These are phyloP conservation scores for Fraxinus ornus DNA, from an alignment of 305 asterid genomes.

Conservation along the genomic window DNA sequence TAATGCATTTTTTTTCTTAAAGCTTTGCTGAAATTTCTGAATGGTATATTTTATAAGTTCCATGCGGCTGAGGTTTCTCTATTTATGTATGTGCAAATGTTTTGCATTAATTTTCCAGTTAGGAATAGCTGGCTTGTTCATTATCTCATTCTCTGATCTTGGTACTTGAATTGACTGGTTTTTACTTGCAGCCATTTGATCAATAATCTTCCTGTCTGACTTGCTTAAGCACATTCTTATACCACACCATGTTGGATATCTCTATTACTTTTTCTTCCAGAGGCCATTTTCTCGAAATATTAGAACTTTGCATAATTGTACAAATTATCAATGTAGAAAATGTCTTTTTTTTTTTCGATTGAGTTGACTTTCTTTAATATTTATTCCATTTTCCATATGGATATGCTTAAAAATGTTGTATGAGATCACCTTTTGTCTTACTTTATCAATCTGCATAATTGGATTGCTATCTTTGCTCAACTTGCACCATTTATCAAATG, in stretches of 20 bases:
- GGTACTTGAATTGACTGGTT: neutral
- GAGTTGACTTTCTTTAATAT: neutral
- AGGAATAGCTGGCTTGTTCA: slow-evolving; percentile 5
- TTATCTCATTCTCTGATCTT: neutral
- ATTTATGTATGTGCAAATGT: neutral
- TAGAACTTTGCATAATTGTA: neutral
- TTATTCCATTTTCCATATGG: neutral
- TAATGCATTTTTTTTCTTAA: neutral
- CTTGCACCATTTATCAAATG: slow-evolving; percentile 26
- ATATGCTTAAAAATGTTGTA: neutral
- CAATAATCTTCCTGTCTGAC: neutral
- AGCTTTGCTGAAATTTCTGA: neutral
- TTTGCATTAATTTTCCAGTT: neutral
- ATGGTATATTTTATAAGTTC: neutral
- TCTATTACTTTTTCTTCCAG: neutral
- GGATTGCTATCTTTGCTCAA: slow-evolving; percentile 11
- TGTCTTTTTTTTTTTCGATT: neutral
- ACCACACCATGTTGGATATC: neutral
- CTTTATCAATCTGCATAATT: neutral
- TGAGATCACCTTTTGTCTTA: neutral
- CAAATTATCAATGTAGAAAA: neutral
- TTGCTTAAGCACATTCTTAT: neutral
- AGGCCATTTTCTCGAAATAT: neutral
- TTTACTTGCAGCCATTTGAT: neutral
- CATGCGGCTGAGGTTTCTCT: neutral